Percentiles rank a stretch among this genome's conserved stretches.
Conservation (phyloP, 192 early-diverging fungal genomes). For the Entrophospora sp. region DNA sequence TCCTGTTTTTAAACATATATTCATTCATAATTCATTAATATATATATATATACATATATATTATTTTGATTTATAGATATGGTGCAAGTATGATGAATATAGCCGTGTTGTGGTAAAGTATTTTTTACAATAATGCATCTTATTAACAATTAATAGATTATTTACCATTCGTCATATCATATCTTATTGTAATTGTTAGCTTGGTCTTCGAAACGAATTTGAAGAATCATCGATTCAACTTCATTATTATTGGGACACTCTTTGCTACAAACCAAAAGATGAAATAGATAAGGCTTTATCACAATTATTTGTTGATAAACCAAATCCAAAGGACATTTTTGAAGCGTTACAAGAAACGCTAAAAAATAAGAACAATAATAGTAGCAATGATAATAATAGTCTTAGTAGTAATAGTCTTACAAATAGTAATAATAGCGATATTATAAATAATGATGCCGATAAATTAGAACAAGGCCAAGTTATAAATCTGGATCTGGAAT, state of each 20-base stretch:
- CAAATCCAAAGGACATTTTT: slow-evolving; percentile 1
- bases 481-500: neutral
- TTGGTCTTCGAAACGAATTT: neutral
- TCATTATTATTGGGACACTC: slow-evolving; percentile 13
- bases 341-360: neutral
- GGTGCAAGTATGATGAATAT: slow-evolving; percentile 13
- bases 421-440: neutral
- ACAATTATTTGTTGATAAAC: slow-evolving; percentile 10
- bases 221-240: slow-evolving; percentile 10
- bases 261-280: neutral
- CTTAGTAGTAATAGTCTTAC: neutral
- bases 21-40: neutral
- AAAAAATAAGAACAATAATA: neutral
- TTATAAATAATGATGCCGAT: neutral
- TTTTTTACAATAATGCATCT: neutral
- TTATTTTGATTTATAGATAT: neutral
- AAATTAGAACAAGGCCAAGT: neutral
- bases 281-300: slow-evolving; percentile 8
- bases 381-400: neutral
- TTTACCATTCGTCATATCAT: neutral
- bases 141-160: neutral
- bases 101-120: neutral
- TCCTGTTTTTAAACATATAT: neutral
- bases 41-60: too few relatives aligned
- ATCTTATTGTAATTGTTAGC: neutral